phyloP scores from a whole-genome alignment of 2,329 filamentous ascomycete genomes.

The Cordyceps javanica region DNA sequence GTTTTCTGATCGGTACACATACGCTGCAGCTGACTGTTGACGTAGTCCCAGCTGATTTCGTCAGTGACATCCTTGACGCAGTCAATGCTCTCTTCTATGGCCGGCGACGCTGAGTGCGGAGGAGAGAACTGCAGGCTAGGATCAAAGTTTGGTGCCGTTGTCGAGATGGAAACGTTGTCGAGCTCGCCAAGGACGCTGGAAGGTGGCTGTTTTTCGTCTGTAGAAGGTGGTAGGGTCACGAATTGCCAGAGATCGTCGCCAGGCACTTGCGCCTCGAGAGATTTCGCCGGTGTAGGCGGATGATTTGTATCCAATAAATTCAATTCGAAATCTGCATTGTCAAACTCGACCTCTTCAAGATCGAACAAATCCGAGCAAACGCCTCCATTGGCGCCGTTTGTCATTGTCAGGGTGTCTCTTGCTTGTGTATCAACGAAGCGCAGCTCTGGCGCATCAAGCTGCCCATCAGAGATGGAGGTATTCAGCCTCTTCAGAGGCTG shows the following conservation, averaged over 20 bases:
- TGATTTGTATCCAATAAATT: background rate
- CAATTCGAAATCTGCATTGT: background rate
- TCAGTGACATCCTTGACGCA: conserved; percentile 9
- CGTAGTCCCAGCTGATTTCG: conserved; percentile 35
- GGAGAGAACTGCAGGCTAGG: conserved; percentile 30
- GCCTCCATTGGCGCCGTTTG: background rate
- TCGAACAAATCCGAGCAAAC: background rate
- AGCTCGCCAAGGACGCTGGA: conserved; percentile 26
- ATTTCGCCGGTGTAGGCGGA: background rate
- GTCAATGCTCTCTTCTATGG: background rate
- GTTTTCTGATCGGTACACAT: background rate
- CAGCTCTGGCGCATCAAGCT: background rate
- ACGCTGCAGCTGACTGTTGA: conserved; percentile 17
- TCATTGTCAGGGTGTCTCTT: background rate
- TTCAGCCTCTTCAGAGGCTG: background rate
- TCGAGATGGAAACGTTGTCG: conserved; percentile 26
- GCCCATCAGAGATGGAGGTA: too few species aligned
- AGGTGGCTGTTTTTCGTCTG: conserved; percentile 15
- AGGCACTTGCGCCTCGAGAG: background rate
- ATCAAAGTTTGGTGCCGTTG: conserved; percentile 30
- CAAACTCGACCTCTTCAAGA: background rate
- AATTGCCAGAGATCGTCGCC: background rate
- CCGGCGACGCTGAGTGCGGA: conserved; percentile 12
- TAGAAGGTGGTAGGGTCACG: background rate
- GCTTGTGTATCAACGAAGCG: background rate